These are phyloP conservation scores for Tausonia pullulans DNA, from an alignment of 1,284 basidiomycete genomes.

Conservation along the genomic window DNA sequence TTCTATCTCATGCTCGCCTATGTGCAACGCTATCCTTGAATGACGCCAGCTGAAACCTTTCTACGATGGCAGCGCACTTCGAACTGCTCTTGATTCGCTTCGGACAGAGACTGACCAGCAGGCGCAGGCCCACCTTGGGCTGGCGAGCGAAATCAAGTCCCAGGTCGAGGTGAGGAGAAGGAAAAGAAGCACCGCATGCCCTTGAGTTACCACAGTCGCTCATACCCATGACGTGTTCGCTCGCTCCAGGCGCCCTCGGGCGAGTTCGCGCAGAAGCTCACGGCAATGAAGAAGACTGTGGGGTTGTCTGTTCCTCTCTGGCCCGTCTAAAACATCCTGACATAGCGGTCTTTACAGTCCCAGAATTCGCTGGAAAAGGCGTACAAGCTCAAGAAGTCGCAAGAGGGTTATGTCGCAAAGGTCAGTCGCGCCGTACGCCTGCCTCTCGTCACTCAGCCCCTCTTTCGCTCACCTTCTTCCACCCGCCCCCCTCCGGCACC, in stretches of 20 bases:
- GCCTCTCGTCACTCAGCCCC: neutral
- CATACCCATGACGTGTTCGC: neutral
- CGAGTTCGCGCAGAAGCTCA: slow-evolving; percentile 54
- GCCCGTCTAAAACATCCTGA: neutral
- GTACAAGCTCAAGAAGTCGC: slow-evolving; percentile 72
- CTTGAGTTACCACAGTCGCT: too few relatives aligned
- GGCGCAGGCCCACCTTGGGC: slow-evolving; percentile 52
- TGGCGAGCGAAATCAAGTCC: slow-evolving; percentile 61
- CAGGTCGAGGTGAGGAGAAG: slow-evolving; percentile 51
- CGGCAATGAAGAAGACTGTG: slow-evolving; percentile 58
- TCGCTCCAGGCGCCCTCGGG: slow-evolving; percentile 37
- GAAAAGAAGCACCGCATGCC: too few relatives aligned
- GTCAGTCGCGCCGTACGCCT: slow-evolving; percentile 23
- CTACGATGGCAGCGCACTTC: slow-evolving; percentile 51
- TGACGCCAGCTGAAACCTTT: neutral
- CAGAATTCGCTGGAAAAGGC: slow-evolving; percentile 73
- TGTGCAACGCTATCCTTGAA: neutral
- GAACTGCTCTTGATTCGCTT: slow-evolving; percentile 63
- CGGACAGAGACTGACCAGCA: slow-evolving; percentile 76
- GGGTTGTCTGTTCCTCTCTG: slow-evolving; percentile 11
- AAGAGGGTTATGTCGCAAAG: slow-evolving; percentile 71
- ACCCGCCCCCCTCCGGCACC: neutral
- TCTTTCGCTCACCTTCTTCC: neutral
- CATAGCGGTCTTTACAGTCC: slow-evolving; percentile 21
- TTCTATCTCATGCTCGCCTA: neutral